phyloP scores from a whole-genome alignment of 73 alveolate species.

The Stentor coeruleus region DNA sequence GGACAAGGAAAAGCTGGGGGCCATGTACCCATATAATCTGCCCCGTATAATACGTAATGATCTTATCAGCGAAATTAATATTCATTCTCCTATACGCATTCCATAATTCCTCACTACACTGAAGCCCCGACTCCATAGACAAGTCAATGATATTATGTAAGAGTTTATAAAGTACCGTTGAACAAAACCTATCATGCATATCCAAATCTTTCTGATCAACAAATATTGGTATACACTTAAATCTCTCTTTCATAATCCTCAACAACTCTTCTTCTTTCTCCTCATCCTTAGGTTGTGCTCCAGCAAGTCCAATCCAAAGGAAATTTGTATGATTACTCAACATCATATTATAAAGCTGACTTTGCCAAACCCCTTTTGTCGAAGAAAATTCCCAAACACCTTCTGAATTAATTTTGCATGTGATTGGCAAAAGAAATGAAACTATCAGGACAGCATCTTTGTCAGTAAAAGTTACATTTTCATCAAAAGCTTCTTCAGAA shows the following conservation, averaged over 20 bases:
- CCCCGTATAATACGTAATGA: conserved; percentile 8
- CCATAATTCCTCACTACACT: not conserved
- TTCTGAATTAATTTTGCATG: not conserved
- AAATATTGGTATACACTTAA: conserved; percentile 10
- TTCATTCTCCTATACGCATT: conserved; percentile 4
- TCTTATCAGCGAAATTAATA: not conserved
- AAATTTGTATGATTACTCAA: not conserved
- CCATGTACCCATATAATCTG: conserved; percentile 57
- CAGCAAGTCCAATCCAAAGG: conserved; percentile 17
- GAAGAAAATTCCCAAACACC: not conserved
- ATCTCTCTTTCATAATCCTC: not conserved
- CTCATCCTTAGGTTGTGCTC: not conserved
- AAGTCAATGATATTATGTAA: not conserved
- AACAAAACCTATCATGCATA: not conserved
- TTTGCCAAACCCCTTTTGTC: conserved; percentile 25
- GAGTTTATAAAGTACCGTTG: conserved; percentile 6
- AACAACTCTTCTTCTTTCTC: not conserved
- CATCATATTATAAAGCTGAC: not conserved
- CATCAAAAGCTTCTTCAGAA: conserved; percentile 15
- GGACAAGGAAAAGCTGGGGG: conserved; percentile 51
- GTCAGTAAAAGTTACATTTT: not conserved
- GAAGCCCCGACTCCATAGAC: not conserved
- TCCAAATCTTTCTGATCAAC: not conserved
- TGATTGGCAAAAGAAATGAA: conserved; percentile 19
- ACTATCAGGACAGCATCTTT: not conserved